A percentile compares a stretch with the other conserved stretches of the same genome.
Conservation (phyloP, 1,284 basidiomycete species). For the Malassezia cuniculi region DNA sequence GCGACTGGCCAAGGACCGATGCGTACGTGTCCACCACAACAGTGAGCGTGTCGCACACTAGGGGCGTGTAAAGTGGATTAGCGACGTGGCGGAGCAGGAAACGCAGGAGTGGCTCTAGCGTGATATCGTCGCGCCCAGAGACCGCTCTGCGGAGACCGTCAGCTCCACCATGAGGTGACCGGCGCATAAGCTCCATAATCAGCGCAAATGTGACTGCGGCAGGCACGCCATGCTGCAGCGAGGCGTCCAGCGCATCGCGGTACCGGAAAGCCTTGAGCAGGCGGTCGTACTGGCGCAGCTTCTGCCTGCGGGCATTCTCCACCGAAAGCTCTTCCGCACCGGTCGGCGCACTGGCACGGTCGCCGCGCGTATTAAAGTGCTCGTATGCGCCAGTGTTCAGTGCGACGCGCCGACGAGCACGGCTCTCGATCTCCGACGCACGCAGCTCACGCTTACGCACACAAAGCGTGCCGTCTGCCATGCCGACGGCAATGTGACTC, state of each 20-base stretch:
- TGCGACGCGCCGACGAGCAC: conserved; percentile 48
- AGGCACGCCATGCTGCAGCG: conserved; percentile 28
- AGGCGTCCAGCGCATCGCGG: conserved; percentile 64
- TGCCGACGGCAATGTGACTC: conserved; percentile 85
- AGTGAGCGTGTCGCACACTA: conserved; percentile 68
- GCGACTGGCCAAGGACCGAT: conserved; percentile 79
- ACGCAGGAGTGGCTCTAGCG: conserved; percentile 76
- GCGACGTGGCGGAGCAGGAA: conserved; percentile 72
- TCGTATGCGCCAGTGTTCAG: conserved; percentile 58
- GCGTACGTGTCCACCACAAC: conserved; percentile 76
- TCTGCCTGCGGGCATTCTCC: conserved; percentile 58
- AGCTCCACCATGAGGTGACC: conserved; percentile 43
- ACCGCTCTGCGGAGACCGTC: conserved; percentile 79
- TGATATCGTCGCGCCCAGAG: conserved; percentile 79
- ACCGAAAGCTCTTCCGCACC: conserved; percentile 47
- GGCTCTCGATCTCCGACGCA: conserved; percentile 52
- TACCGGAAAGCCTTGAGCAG: conserved; percentile 88
- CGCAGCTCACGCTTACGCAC: conserved; percentile 56
- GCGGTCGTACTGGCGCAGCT: conserved; percentile 75
- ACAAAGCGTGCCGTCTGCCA: conserved; percentile 82
- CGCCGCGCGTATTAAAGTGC: conserved; percentile 49
- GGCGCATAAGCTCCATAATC: conserved; percentile 81
- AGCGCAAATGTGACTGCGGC: conserved; percentile 66
- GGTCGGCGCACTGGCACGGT: conserved; percentile 14
- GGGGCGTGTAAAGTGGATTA: conserved; percentile 78